phyloP scores from a whole-genome alignment of 805 yeast genomes.

The Ogataea minuta region DNA sequence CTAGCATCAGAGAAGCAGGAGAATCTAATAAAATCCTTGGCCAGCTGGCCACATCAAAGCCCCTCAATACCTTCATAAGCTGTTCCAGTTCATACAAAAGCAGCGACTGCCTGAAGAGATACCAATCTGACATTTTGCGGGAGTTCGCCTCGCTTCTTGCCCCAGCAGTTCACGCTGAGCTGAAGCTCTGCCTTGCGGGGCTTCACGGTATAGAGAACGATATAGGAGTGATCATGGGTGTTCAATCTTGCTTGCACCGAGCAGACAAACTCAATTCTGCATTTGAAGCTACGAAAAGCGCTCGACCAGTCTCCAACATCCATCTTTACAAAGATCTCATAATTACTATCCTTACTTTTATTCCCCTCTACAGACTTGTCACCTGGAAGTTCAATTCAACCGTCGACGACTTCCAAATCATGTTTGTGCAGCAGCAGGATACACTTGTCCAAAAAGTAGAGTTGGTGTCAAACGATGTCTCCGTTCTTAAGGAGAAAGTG shows the following conservation, averaged over 20 bases:
- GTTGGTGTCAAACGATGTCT: constrained; percentile 8
- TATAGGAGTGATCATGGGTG: constrained; percentile 13
- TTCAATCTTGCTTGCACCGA: constrained; percentile 18
- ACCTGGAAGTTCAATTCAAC: neutral
- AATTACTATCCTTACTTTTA: neutral
- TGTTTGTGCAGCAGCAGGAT: neutral
- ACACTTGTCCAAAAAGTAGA: constrained; percentile 1
- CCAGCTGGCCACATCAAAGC: constrained; percentile 1
- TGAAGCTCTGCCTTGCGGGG: constrained; percentile 18
- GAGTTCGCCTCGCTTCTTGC: constrained; percentile 12
- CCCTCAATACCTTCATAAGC: constrained; percentile 8
- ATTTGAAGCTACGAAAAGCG: neutral
- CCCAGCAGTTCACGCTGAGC: constrained; percentile 17
- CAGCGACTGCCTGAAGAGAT: constrained; percentile 14
- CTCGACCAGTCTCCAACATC: neutral
- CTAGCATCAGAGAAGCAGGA: constrained; percentile 13
- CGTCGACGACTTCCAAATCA: neutral
- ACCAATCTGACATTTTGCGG: constrained; percentile 13
- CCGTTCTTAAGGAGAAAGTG: constrained; percentile 18
- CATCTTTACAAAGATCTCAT: constrained; percentile 1
- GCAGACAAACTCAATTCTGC: constrained; percentile 16
- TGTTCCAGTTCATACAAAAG: constrained; percentile 19
- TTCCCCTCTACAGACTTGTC: neutral
- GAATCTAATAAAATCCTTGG: neutral
- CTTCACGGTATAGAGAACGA: constrained; percentile 6